These are phyloP conservation scores for Boletus sensibilis DNA, from an alignment of 768 basidiomycete species.

Conservation along the genomic window DNA sequence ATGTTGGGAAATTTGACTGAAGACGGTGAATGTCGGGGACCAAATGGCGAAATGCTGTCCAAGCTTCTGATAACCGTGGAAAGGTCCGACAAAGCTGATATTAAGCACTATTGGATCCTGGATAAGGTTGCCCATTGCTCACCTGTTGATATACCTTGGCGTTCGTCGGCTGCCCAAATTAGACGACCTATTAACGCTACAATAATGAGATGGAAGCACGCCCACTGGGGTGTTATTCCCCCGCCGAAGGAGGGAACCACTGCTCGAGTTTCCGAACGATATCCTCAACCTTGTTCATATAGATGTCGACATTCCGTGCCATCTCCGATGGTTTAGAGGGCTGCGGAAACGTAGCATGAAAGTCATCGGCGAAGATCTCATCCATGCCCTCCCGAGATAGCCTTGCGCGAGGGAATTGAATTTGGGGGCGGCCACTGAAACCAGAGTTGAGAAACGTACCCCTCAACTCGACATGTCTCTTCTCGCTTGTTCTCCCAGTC, in stretches of 20 bases:
- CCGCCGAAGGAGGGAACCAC: constrained; percentile 21
- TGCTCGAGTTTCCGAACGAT: constrained; percentile 24
- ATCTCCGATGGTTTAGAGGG: constrained; percentile 11
- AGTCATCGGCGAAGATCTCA: constrained; percentile 21
- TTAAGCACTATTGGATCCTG: not conserved
- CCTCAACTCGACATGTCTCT: constrained; percentile 3
- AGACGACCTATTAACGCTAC: not conserved
- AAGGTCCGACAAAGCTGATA: not conserved
- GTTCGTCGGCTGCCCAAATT: not conserved
- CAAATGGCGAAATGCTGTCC: constrained; percentile 22
- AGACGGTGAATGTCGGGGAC: no score
- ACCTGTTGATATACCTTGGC: not conserved
- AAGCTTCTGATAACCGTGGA: not conserved
- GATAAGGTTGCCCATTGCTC: not conserved
- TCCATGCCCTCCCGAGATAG: constrained; percentile 14
- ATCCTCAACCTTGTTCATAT: constrained; percentile 27
- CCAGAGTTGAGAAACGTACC: constrained; percentile 2
- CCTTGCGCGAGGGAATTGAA: not conserved
- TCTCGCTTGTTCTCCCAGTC: constrained; percentile 24
- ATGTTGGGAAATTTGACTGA: no score
- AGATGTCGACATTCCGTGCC: constrained; percentile 21
- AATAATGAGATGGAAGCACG: not conserved
- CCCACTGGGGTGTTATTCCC: not conserved
- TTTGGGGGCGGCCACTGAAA: not conserved
- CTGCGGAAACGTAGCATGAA: constrained; percentile 22